Evolutionary conservation across 169 alveolate species (phyloP).

Genomic region (Cryptosporidium tyzzeri): DNA sequence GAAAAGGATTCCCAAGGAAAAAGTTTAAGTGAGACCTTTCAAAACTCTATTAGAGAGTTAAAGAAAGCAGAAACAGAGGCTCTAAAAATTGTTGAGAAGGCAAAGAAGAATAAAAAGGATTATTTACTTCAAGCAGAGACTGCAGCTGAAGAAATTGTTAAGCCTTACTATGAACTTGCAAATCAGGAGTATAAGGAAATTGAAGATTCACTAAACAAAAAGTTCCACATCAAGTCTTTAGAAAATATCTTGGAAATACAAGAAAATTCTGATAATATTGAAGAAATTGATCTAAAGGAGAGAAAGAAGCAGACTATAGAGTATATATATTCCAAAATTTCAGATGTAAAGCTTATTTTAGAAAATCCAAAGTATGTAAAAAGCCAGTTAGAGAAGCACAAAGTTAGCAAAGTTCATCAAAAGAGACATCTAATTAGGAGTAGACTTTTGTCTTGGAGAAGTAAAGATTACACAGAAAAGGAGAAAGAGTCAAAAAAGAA

Average conservation of each 20-base stretch:
- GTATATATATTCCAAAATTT: slow-evolving; percentile 21
- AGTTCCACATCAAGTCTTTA: slow-evolving; percentile 53
- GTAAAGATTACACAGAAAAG: not conserved
- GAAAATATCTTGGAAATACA: not conserved
- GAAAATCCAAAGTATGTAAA: slow-evolving; percentile 41
- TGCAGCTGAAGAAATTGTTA: slow-evolving; percentile 63
- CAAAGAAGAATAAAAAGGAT: slow-evolving; percentile 24
- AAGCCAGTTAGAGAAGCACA: slow-evolving; percentile 23
- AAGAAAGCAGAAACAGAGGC: slow-evolving; percentile 50
- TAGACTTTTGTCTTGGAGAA: not conserved
- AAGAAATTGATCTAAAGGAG: not conserved
- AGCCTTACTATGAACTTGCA: slow-evolving; percentile 70
- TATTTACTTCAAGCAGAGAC: slow-evolving; percentile 36
- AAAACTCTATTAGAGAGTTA: slow-evolving; percentile 8
- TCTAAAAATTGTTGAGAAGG: slow-evolving; percentile 12
- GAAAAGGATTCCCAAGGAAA: not conserved
- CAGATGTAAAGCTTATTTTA: slow-evolving; percentile 7
- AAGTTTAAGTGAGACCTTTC: not conserved
- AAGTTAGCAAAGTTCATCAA: not conserved
- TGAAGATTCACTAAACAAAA: slow-evolving; percentile 36
- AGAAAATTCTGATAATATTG: not conserved
- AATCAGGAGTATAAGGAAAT: slow-evolving; percentile 43
- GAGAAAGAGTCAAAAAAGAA: not conserved
- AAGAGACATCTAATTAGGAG: slow-evolving; percentile 6
- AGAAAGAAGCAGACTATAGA: not conserved